These are phyloP conservation scores for Lophiostoma macrostomum DNA, from an alignment of 495 filamentous ascomycete species.

Conservation along the genomic window DNA sequence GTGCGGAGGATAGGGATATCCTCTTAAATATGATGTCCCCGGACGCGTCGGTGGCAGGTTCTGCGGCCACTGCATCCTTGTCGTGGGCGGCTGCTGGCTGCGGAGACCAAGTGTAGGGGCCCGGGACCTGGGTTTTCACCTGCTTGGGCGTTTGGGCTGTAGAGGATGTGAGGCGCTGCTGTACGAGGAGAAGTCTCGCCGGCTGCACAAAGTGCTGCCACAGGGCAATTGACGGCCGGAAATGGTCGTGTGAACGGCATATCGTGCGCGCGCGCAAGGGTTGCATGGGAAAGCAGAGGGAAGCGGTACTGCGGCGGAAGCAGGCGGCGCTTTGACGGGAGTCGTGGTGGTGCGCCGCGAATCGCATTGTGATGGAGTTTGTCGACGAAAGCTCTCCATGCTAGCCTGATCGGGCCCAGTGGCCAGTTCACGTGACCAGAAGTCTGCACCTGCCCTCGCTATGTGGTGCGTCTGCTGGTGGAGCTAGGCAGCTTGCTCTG, in stretches of 20 bases:
- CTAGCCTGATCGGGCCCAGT: background rate
- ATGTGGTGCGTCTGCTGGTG: too few species aligned
- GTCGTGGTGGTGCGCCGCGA: too few species aligned
- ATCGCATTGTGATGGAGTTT: too few species aligned
- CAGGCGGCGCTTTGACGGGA: too few species aligned
- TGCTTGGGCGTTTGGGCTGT: background rate
- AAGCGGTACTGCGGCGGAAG: too few species aligned
- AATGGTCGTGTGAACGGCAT: conserved; percentile 24
- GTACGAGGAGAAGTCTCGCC: background rate
- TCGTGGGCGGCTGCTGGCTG: too few species aligned
- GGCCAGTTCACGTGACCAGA: background rate
- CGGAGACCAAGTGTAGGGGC: background rate
- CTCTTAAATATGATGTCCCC: too few species aligned
- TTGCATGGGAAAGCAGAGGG: conserved; percentile 27
- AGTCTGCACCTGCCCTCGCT: too few species aligned
- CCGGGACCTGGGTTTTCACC: background rate
- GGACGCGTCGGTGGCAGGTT: too few species aligned
- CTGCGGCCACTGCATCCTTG: too few species aligned
- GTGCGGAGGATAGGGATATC: too few species aligned
- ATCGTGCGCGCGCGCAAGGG: background rate
- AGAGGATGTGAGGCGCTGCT: conserved; percentile 10
- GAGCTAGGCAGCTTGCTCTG: too few species aligned
- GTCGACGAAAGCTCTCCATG: conserved; percentile 8
- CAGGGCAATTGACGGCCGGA: conserved; percentile 23
- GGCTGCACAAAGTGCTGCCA: conserved; percentile 32